Percentiles rank a stretch among this genome's conserved stretches.
phyloP scores from a whole-genome alignment of 257 asterid genomes.

The Linderniella brevidens region DNA sequence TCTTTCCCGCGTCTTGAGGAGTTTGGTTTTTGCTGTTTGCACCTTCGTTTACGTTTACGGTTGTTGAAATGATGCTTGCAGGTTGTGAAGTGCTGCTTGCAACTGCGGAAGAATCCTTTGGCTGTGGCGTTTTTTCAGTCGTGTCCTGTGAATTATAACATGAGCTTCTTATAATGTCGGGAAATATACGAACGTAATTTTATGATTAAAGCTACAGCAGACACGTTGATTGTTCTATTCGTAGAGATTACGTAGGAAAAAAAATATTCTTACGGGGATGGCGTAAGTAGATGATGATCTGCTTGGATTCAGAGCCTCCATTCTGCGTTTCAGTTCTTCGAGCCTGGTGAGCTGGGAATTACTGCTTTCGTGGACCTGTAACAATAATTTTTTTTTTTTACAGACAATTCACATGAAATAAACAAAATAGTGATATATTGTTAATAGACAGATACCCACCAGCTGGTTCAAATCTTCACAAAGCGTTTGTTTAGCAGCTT shows the following conservation, averaged over 20 bases:
- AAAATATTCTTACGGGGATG: constrained; percentile 30
- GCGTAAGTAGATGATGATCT: constrained; percentile 38
- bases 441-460: constrained; percentile 14
- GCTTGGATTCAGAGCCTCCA: constrained; percentile 76
- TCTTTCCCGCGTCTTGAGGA: not conserved
- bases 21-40: not conserved
- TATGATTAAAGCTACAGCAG: too few relatives aligned
- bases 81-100: not conserved
- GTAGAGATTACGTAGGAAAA: too few relatives aligned
- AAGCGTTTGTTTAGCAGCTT: constrained; percentile 49
- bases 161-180: not conserved
- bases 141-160: not conserved
- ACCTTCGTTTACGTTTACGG: not conserved
- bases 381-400: constrained; percentile 8
- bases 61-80: not conserved
- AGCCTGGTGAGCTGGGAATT: constrained; percentile 60
- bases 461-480: constrained; percentile 59
- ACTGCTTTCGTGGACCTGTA: constrained; percentile 81
- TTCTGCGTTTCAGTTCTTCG: constrained; percentile 80
- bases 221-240: too few relatives aligned
- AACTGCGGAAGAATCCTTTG: constrained; percentile 3
- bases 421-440: not conserved
- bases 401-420: not conserved
- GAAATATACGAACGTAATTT: too few relatives aligned
- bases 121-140: not conserved